A percentile compares a stretch with the other conserved stretches of the same genome.
Evolutionary conservation across 192 early-diverging fungal species (phyloP).

Genomic region (Blastocladiella britannica): DNA sequence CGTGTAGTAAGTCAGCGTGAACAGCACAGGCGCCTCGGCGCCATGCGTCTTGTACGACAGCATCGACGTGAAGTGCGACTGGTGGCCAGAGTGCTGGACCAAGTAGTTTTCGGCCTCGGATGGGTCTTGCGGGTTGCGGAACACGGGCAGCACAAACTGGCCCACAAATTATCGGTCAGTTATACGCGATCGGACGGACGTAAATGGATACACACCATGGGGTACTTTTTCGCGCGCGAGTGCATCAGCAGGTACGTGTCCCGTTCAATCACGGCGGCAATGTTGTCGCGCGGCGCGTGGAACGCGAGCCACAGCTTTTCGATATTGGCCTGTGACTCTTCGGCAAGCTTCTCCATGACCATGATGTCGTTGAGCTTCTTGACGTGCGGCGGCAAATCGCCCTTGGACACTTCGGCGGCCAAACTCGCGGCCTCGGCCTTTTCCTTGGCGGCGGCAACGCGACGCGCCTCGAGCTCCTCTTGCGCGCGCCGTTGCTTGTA

Average conservation of each 20-base stretch:
- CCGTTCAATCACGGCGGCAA: constrained; percentile 41
- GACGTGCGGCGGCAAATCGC: constrained; percentile 4
- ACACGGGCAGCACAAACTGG: constrained; percentile 69
- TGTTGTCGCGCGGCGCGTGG: constrained; percentile 31
- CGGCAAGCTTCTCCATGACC: constrained; percentile 21
- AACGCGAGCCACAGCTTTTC: constrained; percentile 53
- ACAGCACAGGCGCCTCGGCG: constrained; percentile 49
- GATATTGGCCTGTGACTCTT: constrained; percentile 17
- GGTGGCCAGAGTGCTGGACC: constrained; percentile 65
- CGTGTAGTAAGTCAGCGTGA: constrained; percentile 73
- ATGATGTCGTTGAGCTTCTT: constrained; percentile 26
- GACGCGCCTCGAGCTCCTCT: not conserved
- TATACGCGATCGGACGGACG: not conserved
- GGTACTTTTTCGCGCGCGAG: constrained; percentile 25
- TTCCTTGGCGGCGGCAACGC: not conserved
- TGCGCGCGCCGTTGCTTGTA: not conserved
- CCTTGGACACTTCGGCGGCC: constrained; percentile 9
- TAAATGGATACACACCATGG: constrained; percentile 19
- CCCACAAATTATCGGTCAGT: not conserved
- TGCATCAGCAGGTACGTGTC: constrained; percentile 35
- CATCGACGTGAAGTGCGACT: constrained; percentile 66
- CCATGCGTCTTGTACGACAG: constrained; percentile 75
- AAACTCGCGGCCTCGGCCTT: constrained; percentile 1
- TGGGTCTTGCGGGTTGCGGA: constrained; percentile 40
- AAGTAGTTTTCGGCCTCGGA: constrained; percentile 78